Percentiles rank a stretch among this genome's conserved stretches.
Conservation (phyloP, 176 grass and related monocot species). For the Triticum monococcum region DNA sequence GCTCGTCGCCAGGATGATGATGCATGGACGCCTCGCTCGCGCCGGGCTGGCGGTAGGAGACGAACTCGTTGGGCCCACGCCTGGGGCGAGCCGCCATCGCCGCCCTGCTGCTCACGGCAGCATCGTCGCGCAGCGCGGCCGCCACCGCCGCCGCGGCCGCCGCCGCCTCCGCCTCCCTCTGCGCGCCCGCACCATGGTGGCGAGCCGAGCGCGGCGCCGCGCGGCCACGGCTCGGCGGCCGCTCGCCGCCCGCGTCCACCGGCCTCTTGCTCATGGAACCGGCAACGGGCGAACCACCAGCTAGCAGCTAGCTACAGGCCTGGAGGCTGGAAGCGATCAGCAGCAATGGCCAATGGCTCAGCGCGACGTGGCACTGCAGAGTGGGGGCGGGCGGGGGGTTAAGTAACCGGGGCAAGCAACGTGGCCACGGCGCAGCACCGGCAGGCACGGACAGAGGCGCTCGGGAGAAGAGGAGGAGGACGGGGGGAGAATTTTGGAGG, state of each 20-base stretch:
- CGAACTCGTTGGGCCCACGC: neutral
- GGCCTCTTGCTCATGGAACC: slow-evolving; percentile 22
- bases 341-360: neutral
- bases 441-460: neutral
- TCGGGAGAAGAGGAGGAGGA: neutral
- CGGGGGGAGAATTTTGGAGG: slow-evolving; percentile 35
- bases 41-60: neutral
- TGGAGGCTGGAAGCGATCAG: neutral
- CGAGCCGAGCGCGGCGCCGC: neutral
- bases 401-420: neutral
- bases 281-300: neutral
- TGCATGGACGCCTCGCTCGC: neutral
- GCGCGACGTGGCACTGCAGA: neutral
- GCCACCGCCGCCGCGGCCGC: neutral
- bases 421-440: neutral
- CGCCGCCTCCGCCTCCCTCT: neutral
- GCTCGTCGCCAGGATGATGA: neutral
- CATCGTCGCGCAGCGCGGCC: neutral
- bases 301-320: neutral
- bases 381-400: neutral
- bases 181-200: neutral
- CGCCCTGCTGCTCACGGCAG: neutral
- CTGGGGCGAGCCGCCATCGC: neutral
- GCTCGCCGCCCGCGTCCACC: neutral
- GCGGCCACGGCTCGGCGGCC: slow-evolving; percentile 2